Base-by-base conservation (phyloP, 2,329 filamentous ascomycete species). In the Annulohypoxylon truncatum region DNA sequence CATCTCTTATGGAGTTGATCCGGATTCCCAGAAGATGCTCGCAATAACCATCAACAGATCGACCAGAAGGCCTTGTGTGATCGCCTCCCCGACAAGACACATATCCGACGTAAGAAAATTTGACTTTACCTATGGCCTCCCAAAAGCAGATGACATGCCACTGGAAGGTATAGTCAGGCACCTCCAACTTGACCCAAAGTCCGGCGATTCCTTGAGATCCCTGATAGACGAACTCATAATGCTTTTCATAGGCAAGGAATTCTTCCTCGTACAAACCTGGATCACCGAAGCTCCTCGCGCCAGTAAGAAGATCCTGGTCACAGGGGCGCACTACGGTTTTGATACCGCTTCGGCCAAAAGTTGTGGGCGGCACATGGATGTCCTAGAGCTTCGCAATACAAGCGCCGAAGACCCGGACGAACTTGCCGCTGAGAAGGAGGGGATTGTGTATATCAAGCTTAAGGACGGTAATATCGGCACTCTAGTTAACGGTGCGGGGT, bases 401-500 rank as follows among this genome's bases (percentile, higher is more conserved):
- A 76, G 81, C 3, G 74, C 79, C 3, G 84, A 89, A 72, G 83
- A 87, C 8, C 77, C 82, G 0, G 82, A 83, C 51, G 89, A 91
- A 72, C 79, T 87, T 2, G 85, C 88, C 70, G 90, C 87, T 1
- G 89, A 91, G 74, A 83, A 85, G 62, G 82, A 89, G 62, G 92
- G 92, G 2, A 93, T 97, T 71, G 91, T 96, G 0, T 96, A 94
- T 77, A 85, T 96, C 68, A 90, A 87, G 72, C 79, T 85, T 1
- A 82, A 84, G 2, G 75, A 82, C 57, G 87, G 84, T 56, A 89
- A 89, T 67, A 90, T 97, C 56, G 94, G 93, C 35, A 97, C 92
- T 0, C 82, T 96, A 68, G 93, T 97, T 69, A 97, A 97, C 74
- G 93, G 94, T 44, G 94, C 94, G 0, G 94, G 94, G 0, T 85